phyloP scores from a whole-genome alignment of 2,329 filamentous ascomycete species.

The Diaporthe citri region DNA sequence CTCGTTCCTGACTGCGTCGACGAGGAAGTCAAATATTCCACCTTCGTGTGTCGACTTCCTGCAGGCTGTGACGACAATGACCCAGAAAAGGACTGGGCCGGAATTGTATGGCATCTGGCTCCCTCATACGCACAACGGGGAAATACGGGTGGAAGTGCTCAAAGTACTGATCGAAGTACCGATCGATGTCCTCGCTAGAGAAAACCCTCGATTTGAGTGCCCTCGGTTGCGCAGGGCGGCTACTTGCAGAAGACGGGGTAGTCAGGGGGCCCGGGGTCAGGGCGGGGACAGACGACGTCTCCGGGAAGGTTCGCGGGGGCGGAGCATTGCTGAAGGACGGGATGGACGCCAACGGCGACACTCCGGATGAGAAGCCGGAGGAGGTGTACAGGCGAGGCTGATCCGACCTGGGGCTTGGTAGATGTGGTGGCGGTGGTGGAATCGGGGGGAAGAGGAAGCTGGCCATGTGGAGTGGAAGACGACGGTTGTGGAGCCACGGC shows the following conservation, averaged over 20 bases:
- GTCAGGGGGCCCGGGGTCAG: slow-evolving; percentile 47
- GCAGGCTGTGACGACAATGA: slow-evolving; percentile 63
- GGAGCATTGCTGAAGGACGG: slow-evolving; percentile 42
- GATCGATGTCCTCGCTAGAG: slow-evolving; percentile 66
- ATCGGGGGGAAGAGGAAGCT: slow-evolving; percentile 39
- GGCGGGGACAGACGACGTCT: slow-evolving; percentile 30
- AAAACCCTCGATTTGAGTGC: slow-evolving; percentile 62
- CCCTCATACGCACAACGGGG: slow-evolving; percentile 62
- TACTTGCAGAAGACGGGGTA: slow-evolving; percentile 45
- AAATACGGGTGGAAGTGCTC: slow-evolving; percentile 66
- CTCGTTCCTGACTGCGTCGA: slow-evolving; percentile 61
- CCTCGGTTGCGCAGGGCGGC: slow-evolving; percentile 54
- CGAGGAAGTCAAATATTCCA: slow-evolving; percentile 57
- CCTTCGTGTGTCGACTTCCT: slow-evolving; percentile 62
- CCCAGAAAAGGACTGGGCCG: slow-evolving; percentile 65
- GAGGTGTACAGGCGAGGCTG: slow-evolving; percentile 30
- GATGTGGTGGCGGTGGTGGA: slow-evolving; percentile 40
- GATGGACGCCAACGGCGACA: slow-evolving; percentile 39
- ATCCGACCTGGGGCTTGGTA: slow-evolving; percentile 15
- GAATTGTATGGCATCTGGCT: slow-evolving; percentile 65
- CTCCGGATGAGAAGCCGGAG: slow-evolving; percentile 27
- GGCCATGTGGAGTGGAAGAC: slow-evolving; percentile 19
- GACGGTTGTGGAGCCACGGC: slow-evolving; percentile 53
- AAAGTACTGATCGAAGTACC: slow-evolving; percentile 69
- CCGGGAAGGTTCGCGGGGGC: slow-evolving; percentile 35